Evolutionary conservation across 2,329 filamentous ascomycete species (phyloP), one percentile per base, ranked within the genome.

Genomic region (Orbilia blumenaviensis): DNA sequence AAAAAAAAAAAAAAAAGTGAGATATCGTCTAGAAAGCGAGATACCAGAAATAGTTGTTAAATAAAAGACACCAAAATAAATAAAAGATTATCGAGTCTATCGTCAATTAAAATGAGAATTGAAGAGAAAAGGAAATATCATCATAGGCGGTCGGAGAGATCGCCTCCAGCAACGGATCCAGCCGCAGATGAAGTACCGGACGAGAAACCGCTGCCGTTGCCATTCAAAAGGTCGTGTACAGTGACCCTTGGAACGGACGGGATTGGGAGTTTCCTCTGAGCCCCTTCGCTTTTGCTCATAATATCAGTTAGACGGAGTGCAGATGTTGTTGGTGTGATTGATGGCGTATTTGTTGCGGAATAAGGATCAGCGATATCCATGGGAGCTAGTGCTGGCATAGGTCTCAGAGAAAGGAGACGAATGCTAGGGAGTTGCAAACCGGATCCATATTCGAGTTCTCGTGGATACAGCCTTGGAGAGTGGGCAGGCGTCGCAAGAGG

Each of bases 401-500:
- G 90, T 88, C 79, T 89, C 16, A 92, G 84, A 32, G 88, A 89
- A 64, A 92, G 83, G 80, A 91, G 88, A 78, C 95, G 90, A 80
- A 99, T 89, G 46, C 92, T 93, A 32, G 95, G 94, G 66, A 98
- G 86, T 83, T 97, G 94, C 80, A 94, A 87, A 79, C 91, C 89
- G 79, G 86, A 87, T 77, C 87, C 85, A 67, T 87, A 86, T 50
- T 80, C 80, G 29, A 78, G 86, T 92, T 76, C 94, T 88, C 79
- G 69, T 8, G 80, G 80, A 46, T 73, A 80, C 8, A 99, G 87
- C 46, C 95, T 92, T 61, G 95, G 95, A 16, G 94, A 97, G 83
- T 98, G 95, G 46, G 94, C 94, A 3, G 94, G 94, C 3, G 94
- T 99, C 27, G 94, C 94, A 67, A 98, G 89, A n/a, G 94, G 94